These are phyloP conservation scores for Clarireedia hainanense DNA, from an alignment of 2,329 filamentous ascomycete genomes.

Conservation along the genomic window DNA sequence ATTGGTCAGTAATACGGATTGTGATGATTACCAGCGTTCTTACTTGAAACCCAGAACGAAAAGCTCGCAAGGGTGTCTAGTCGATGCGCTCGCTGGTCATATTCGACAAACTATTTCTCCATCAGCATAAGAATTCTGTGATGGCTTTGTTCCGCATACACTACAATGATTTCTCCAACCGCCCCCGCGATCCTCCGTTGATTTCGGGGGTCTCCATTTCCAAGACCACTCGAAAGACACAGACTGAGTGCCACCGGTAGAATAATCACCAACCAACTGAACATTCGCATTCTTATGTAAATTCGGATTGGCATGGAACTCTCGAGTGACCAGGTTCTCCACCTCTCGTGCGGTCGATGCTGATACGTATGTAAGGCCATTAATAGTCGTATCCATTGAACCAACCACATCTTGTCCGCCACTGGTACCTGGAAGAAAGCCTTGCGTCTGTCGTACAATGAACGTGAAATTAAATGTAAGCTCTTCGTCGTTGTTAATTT, in stretches of 20 bases:
- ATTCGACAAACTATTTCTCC: conserved; percentile 73
- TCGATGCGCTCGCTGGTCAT: conserved; percentile 85
- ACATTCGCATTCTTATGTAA: conserved; percentile 96
- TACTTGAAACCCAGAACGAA: conserved; percentile 89
- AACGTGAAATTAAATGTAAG: conserved; percentile 91
- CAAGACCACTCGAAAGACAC: conserved; percentile 92
- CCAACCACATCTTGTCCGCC: conserved; percentile 42
- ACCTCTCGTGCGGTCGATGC: conserved; percentile 80
- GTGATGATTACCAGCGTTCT: conserved; percentile 23
- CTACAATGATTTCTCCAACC: conserved; percentile 97
- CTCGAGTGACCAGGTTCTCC: conserved; percentile 86
- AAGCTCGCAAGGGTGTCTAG: conserved; percentile 85
- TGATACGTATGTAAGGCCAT: conserved; percentile 86
- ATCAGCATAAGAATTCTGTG: conserved; percentile 14
- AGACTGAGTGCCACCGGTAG: conserved; percentile 72
- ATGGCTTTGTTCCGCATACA: conserved; percentile 38
- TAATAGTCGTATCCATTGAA: conserved; percentile 66
- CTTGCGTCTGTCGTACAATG: conserved; percentile 53
- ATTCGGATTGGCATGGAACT: conserved; percentile 96
- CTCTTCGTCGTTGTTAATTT: conserved; percentile 84
- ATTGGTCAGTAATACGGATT: conserved; percentile 15
- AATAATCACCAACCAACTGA: conserved; percentile 85
- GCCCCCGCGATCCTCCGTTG: conserved; percentile 70
- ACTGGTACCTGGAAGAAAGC: conserved; percentile 34
- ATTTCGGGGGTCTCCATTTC: conserved; percentile 91